A percentile compares a stretch with the other conserved stretches of the same genome.
Evolutionary conservation across 2,329 filamentous ascomycete species (phyloP).

Genomic region (Fusarium sp.): DNA sequence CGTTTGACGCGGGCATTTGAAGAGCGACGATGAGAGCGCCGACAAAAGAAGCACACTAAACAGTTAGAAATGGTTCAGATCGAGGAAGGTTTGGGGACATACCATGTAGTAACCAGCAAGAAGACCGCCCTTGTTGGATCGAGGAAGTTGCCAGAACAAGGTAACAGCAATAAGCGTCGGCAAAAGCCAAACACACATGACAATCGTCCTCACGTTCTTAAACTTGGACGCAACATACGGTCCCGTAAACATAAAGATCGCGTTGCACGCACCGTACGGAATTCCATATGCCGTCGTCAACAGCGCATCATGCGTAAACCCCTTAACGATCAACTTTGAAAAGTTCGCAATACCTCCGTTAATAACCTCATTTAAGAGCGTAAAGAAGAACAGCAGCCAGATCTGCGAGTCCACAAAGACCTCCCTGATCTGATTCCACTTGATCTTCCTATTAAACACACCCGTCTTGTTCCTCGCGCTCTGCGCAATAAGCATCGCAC

Average conservation of each 20-base stretch:
- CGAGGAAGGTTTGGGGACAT: not conserved
- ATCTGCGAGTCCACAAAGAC: constrained; percentile 61
- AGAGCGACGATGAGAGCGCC: constrained; percentile 64
- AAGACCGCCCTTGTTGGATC: constrained; percentile 55
- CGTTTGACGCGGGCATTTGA: constrained; percentile 61
- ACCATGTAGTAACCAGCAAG: constrained; percentile 63
- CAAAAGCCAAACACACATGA: constrained; percentile 62
- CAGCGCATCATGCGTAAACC: constrained; percentile 49
- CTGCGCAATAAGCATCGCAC: constrained; percentile 67
- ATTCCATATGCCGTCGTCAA: constrained; percentile 63
- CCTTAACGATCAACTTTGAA: constrained; percentile 64
- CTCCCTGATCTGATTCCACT: constrained; percentile 59
- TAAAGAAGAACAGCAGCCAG: constrained; percentile 63
- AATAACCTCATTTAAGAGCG: constrained; percentile 63
- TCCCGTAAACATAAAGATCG: constrained; percentile 63
- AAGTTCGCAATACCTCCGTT: constrained; percentile 67
- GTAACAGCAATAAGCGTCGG: constrained; percentile 61
- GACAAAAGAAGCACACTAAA: constrained; percentile 56
- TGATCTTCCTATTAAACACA: constrained; percentile 60
- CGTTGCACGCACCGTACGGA: constrained; percentile 63
- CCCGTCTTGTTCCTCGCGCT: constrained; percentile 61
- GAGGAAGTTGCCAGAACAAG: constrained; percentile 61
- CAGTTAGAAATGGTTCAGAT: rapidly evolving
- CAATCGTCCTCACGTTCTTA: constrained; percentile 59
- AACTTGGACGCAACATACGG: constrained; percentile 62